phyloP scores from a whole-genome alignment of 768 basidiomycete species.

The Tricholoma flavovirens region DNA sequence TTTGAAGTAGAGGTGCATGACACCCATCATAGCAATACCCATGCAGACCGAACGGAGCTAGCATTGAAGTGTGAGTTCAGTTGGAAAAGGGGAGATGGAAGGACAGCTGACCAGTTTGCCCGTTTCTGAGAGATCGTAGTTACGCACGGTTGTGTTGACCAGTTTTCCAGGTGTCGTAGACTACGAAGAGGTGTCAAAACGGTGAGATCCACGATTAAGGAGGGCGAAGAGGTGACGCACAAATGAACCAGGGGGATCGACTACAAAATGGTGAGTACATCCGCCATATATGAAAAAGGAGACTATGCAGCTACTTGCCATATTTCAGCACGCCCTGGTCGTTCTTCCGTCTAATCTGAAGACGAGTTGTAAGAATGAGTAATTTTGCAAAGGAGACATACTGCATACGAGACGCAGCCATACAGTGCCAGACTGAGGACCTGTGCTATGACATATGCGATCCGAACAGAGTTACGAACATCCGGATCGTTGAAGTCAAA shows the following conservation, averaged over 20 bases:
- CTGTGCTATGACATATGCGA: constrained; percentile 78
- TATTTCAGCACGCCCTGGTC: constrained; percentile 95
- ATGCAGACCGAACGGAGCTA: constrained; percentile 64
- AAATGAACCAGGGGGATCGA: constrained; percentile 73
- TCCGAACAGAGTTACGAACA: constrained; percentile 74
- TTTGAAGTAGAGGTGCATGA: constrained; percentile 91
- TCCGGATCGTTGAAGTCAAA: constrained; percentile 88
- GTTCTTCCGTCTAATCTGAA: constrained; percentile 88
- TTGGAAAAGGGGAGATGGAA: neutral
- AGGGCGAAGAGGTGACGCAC: constrained; percentile 33
- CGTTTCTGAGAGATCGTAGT: constrained; percentile 88
- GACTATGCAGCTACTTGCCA: constrained; percentile 34
- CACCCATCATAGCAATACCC: constrained; percentile 81
- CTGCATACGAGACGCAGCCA: constrained; percentile 74
- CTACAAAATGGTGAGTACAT: constrained; percentile 29
- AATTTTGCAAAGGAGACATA: constrained; percentile 27
- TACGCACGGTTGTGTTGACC: constrained; percentile 82
- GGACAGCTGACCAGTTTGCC: constrained; percentile 61
- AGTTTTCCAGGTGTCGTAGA: constrained; percentile 65
- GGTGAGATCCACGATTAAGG: no score
- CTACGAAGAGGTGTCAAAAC: constrained; percentile 23
- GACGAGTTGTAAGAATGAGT: neutral
- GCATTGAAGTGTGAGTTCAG: neutral
- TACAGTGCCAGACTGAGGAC: constrained; percentile 65
- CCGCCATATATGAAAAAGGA: neutral